Conservation (phyloP, 129 eudicot species). For the Tagetes patula region DNA sequence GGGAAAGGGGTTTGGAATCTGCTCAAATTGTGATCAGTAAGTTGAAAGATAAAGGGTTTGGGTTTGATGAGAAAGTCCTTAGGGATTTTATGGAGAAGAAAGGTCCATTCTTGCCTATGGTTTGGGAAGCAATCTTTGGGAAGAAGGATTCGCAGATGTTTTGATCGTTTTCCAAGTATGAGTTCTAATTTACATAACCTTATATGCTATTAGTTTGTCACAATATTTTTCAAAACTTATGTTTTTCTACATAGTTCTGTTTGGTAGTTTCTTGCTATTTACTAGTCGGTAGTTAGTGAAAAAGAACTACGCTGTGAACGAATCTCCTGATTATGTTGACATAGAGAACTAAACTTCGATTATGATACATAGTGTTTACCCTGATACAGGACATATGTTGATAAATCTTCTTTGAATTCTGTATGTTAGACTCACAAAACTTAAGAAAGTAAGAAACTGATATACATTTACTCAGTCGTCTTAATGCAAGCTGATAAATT, state of each 20-base stretch:
- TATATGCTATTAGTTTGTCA: not conserved
- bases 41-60: conserved; percentile 62
- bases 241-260: not conserved
- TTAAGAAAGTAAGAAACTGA: not conserved
- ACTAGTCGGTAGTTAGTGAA: not conserved
- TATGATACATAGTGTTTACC: not conserved
- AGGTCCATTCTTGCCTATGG: conserved; percentile 68
- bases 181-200: not conserved
- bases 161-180: conserved; percentile 10
- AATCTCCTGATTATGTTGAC: not conserved
- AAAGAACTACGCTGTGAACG: not conserved
- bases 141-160: conserved; percentile 45
- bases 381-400: not conserved
- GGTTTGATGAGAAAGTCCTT: conserved; percentile 63
- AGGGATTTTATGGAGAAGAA: conserved; percentile 73
- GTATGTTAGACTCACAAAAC: not conserved
- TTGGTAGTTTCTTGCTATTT: not conserved
- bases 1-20: conserved; percentile 72
- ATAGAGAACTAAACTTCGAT: conserved; percentile 3
- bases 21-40: conserved; percentile 48
- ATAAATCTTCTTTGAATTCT: not conserved
- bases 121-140: conserved; percentile 94
- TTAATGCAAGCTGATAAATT: not conserved
- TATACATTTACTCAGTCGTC: not conserved
- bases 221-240: not conserved